A percentile compares a stretch with the other conserved stretches of the same genome.
Conservation (phyloP, 768 basidiomycete species). For the Leccinum boreale region DNA sequence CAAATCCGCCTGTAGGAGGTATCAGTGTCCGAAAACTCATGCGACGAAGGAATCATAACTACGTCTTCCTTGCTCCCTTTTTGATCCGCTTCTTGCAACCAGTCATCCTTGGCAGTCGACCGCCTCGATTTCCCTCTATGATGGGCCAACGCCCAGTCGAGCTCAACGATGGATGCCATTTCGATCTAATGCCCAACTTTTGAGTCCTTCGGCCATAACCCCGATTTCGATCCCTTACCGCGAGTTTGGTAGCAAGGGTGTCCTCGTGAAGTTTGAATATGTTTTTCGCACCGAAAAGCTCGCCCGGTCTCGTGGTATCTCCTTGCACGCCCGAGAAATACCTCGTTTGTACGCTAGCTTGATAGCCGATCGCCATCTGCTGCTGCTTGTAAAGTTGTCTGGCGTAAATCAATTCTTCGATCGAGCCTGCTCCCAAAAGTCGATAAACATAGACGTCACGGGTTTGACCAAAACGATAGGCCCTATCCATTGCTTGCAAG, state of each 20-base stretch:
- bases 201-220: background rate
- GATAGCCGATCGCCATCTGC: slow-evolving; percentile 88
- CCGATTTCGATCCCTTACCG: slow-evolving; percentile 40
- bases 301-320: slow-evolving; percentile 68
- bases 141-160: slow-evolving; percentile 79
- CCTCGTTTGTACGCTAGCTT: slow-evolving; percentile 78
- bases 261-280: slow-evolving; percentile 78
- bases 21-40: background rate
- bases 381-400: slow-evolving; percentile 93
- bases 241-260: slow-evolving; percentile 67
- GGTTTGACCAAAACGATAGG: slow-evolving; percentile 83
- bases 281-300: slow-evolving; percentile 83
- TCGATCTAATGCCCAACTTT: slow-evolving; percentile 58
- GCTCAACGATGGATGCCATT: slow-evolving; percentile 63
- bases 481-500: slow-evolving; percentile 86
- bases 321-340: slow-evolving; percentile 85
- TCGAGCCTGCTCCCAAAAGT: slow-evolving; percentile 79
- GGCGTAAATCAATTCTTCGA: slow-evolving; percentile 86
- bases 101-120: slow-evolving; percentile 33
- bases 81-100: slow-evolving; percentile 45
- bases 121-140: slow-evolving; percentile 44
- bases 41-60: background rate
- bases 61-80: slow-evolving; percentile 41
- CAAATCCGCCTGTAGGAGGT: slow-evolving; percentile 42
- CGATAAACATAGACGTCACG: slow-evolving; percentile 84